Conservation (phyloP, 2,329 filamentous ascomycete genomes). For the Penicillium sp. region DNA sequence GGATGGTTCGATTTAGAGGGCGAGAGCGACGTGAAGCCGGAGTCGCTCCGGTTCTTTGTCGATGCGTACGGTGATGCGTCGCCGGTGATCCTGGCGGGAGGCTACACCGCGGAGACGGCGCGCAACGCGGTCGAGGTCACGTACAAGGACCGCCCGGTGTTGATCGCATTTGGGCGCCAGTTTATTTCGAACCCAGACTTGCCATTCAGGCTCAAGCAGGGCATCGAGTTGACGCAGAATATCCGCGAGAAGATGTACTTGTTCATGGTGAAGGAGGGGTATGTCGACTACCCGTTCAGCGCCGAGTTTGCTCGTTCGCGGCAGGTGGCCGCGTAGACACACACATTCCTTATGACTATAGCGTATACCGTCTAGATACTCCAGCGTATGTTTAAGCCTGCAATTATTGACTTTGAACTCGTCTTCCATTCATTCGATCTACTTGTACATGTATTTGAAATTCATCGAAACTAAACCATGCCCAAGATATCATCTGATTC, state of each 20-base stretch:
- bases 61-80: constrained; percentile 5
- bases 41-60: constrained; percentile 4
- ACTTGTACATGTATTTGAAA: neutral
- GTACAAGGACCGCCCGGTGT: neutral
- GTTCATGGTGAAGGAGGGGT: constrained; percentile 13
- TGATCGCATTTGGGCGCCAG: constrained; percentile 32
- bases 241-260: constrained; percentile 20
- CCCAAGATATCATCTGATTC: neutral
- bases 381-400: neutral
- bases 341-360: neutral
- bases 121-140: constrained; percentile 17
- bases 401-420: neutral
- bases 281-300: constrained; percentile 35
- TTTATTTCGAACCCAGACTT: constrained; percentile 27
- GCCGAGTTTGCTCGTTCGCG: constrained; percentile 16
- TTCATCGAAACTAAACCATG: neutral
- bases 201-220: constrained; percentile 18
- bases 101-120: neutral
- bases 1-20: neutral
- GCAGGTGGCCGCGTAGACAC: neutral
- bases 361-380: neutral
- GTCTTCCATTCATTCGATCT: neutral
- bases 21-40: neutral
- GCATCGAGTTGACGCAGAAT: constrained; percentile 18
- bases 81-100: constrained; percentile 2